Evolutionary conservation across 1,139 yeast species (phyloP), one percentile per base, ranked within the genome.

Genomic region (Geotrichum candidum): DNA sequence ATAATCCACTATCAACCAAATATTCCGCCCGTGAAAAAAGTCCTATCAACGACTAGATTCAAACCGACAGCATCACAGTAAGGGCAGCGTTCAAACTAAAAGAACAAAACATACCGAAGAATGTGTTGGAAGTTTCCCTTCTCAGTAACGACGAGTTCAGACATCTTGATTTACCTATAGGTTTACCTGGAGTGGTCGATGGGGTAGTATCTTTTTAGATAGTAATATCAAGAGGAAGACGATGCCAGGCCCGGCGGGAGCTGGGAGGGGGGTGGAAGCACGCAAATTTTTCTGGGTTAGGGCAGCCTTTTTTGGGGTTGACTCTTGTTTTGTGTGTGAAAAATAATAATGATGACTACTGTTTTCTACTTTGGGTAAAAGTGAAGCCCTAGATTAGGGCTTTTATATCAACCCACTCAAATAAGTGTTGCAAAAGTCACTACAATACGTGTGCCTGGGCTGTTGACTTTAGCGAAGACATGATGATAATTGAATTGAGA

Each of bases 121-220:
- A 94, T 94, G 96, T 95, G 99, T 86, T 95, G 99, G 96, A 95
- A 94, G 80, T 95, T 89, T 82, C 96, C 96, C 85, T 90, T 88
- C 86, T 94, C 98, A 84, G 90, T 95, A 83, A 92, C 95, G 83
- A 90, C 97, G 88, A 92, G 88, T 57, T 60, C 62, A 81, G 96
- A 87, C 96, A 88, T 88, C 46, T 41, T 85, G 82, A 38, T 35
- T 41, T 41, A 41, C 46, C 46, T 41, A 41, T 41, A 41, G 22
- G 46, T 41, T 41, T 41, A 41, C 46, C 46, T 41, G 46, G 46
- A 41, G 46, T 41, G 77, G 82, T 41, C n/a, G 48, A 41, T 41
- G 48, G 35, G 50, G 53, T 41, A 6, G 6, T n/a, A 29, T 35
- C n/a, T 51, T 58, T 58, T 56, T 46, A 41, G 46, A 41, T 35